These are phyloP conservation scores for Viola odorata DNA, from an alignment of 345 rosid species.

Conservation along the genomic window DNA sequence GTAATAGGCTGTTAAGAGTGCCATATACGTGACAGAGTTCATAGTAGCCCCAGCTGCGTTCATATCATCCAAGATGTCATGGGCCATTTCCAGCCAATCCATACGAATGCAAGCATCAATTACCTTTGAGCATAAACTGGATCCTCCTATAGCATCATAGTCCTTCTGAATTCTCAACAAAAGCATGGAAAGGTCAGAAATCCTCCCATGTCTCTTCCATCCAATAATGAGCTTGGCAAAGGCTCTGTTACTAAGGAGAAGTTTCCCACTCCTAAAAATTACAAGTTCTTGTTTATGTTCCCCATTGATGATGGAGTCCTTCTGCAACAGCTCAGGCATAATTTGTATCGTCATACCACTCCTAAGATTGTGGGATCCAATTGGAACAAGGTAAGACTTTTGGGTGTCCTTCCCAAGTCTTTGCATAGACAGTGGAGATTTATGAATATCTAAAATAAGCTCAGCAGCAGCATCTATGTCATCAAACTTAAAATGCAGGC, in stretches of 20 bases:
- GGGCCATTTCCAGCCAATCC: slow-evolving; percentile 80
- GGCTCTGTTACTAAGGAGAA: slow-evolving; percentile 43
- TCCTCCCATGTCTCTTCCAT: slow-evolving; percentile 44
- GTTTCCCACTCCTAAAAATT: slow-evolving; percentile 40
- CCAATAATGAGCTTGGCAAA: slow-evolving; percentile 60
- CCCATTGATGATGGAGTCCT: slow-evolving; percentile 36
- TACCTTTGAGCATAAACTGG: slow-evolving; percentile 42
- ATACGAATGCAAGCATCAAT: slow-evolving; percentile 50
- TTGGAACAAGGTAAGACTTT: slow-evolving; percentile 47
- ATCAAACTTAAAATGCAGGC: slow-evolving; percentile 60
- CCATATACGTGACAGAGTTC: slow-evolving; percentile 30
- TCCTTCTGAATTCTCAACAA: slow-evolving; percentile 35
- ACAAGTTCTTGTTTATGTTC: slow-evolving; percentile 39
- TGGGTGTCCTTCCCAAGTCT: slow-evolving; percentile 16
- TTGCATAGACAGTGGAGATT: slow-evolving; percentile 20
- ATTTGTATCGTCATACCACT: slow-evolving; percentile 55
- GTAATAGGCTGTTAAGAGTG: slow-evolving; percentile 51
- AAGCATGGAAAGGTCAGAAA: slow-evolving; percentile 50
- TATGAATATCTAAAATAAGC: slow-evolving; percentile 47
- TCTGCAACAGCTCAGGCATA: slow-evolving; percentile 45
- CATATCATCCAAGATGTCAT: slow-evolving; percentile 82
- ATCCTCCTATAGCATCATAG: slow-evolving; percentile 13
- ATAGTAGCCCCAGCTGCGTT: slow-evolving; percentile 42
- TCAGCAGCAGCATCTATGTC: slow-evolving; percentile 62
- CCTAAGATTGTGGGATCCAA: slow-evolving; percentile 64